Evolutionary conservation across 331 rosid species (phyloP), one percentile per base, ranked within the genome.

Genomic region (Malus hybrid): DNA sequence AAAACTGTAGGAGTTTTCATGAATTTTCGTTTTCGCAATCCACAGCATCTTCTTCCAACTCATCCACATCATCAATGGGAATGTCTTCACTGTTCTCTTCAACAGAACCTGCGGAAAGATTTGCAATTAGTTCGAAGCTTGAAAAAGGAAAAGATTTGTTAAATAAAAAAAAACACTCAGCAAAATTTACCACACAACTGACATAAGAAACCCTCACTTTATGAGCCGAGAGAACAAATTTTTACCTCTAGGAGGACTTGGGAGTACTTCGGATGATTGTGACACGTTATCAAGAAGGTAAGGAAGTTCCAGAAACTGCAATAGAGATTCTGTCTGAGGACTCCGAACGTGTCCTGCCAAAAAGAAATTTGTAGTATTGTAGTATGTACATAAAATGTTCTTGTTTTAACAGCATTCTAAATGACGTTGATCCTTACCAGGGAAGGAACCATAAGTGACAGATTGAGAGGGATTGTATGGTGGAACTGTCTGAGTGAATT

Each of bases 241-340:
- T 34, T 81, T 88, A 94, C 99, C 97, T 76, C 77, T 79, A 68
- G 27, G 66, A 74, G 87, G 85, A 83, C 81, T 83, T 60, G 74
- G 71, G 55, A 80, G 73, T 61, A 81, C 75, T 73, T 79, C 86
- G 5, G 78, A 79, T 60, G 87, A 65, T 52, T 84, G 85, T 57
- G 83, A 74, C 85, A 63, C 84, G 76, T 77, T 75, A 79, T 89
- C 97, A 72, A 94, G 96, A 77, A 94, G 96, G 81, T 87, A 86
- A 27, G 97, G 97, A 81, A 94, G 97, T 75, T 84, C 99, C 69
- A 94, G 81, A 81, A 94, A 86, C 85, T 81, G 90, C 88, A 94
- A 83, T 65, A 92, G 86, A 57, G 90, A 92, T 73, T 83, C 95
- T 39, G 99, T 94, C 86, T 92, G 99, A 63, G 97, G 92, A 79